Percentiles rank a stretch among this genome's conserved stretches.
phyloP scores from a whole-genome alignment of 2,329 filamentous ascomycete species.

The Fusarium mundagurra region DNA sequence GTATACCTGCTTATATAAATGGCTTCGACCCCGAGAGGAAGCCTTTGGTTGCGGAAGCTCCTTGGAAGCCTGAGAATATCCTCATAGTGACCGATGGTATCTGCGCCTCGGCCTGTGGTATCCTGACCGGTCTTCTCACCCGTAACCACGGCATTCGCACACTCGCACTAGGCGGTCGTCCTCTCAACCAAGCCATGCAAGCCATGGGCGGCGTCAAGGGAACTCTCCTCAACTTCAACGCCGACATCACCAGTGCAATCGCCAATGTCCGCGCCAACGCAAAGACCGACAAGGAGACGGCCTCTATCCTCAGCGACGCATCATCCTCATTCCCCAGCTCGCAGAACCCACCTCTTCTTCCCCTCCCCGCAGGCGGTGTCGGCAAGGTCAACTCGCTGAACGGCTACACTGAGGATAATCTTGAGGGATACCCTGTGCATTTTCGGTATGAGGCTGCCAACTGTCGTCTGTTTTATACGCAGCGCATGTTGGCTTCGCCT shows the following conservation, averaged over 20 bases:
- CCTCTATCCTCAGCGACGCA: constrained; percentile 12
- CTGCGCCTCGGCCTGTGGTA: constrained; percentile 39
- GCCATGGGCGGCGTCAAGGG: constrained; percentile 74
- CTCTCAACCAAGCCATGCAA: constrained; percentile 65
- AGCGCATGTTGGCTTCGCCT: constrained; percentile 61
- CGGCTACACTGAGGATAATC: constrained; percentile 32
- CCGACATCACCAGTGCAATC: constrained; percentile 16
- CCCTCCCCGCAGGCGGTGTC: constrained; percentile 49
- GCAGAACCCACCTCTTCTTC: constrained; percentile 28
- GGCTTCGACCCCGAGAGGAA: constrained; percentile 27
- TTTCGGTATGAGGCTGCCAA: constrained; percentile 70
- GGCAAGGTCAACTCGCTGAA: constrained; percentile 38
- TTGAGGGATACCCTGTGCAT: constrained; percentile 52
- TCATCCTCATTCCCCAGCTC: constrained; percentile 24
- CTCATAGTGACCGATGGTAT: constrained; percentile 38
- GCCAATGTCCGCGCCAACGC: constrained; percentile 12
- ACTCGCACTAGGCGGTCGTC: constrained; percentile 69
- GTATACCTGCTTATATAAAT: constrained; percentile 27
- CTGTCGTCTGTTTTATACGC: constrained; percentile 69
- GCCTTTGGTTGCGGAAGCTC: constrained; percentile 24
- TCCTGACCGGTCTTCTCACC: constrained; percentile 42
- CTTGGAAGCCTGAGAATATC: constrained; percentile 40
- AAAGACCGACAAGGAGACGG: constrained; percentile 13
- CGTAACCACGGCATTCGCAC: constrained; percentile 48
- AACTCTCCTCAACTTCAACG: constrained; percentile 38